A percentile compares a stretch with the other conserved stretches of the same genome.
These are phyloP conservation scores for Xylariaceae sp. DNA, from an alignment of 2,329 filamentous ascomycete genomes.

Conservation along the genomic window DNA sequence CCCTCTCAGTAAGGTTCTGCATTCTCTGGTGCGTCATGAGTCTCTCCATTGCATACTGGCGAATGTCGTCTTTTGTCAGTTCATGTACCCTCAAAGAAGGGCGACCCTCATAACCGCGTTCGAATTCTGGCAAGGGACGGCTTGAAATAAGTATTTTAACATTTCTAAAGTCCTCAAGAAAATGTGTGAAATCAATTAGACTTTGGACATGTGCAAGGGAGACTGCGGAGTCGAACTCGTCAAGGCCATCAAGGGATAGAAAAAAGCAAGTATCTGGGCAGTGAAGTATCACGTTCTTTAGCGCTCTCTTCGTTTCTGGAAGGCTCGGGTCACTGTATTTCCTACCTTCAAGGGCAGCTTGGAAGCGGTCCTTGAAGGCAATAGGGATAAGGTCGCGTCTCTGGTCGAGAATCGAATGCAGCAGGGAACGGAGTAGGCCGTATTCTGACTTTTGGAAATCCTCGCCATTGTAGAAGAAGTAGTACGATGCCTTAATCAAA, in stretches of 20 bases:
- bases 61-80: conserved; percentile 29
- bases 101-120: conserved; percentile 16
- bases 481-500: conserved; percentile 26
- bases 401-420: conserved; percentile 26
- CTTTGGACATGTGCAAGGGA: conserved; percentile 23
- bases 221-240: conserved; percentile 33
- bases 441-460: conserved; percentile 31
- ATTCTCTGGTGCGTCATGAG: conserved; percentile 25
- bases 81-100: conserved; percentile 28
- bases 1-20: conserved; percentile 11
- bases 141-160: conserved; percentile 33
- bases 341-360: conserved; percentile 7
- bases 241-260: conserved; percentile 32
- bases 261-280: conserved; percentile 27
- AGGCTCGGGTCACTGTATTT: conserved; percentile 5
- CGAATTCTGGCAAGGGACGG: conserved; percentile 27
- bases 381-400: conserved; percentile 24
- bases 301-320: conserved; percentile 23
- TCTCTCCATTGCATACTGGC: conserved; percentile 21
- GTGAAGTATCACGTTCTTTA: conserved; percentile 13
- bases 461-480: conserved; percentile 30
- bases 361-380: conserved; percentile 17
- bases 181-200: conserved; percentile 24
- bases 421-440: conserved; percentile 28
- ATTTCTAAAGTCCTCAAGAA: conserved; percentile 14